Base-by-base conservation (phyloP, 2,329 filamentous ascomycete species). In the Phaeosphaeriaceae sp. region DNA sequence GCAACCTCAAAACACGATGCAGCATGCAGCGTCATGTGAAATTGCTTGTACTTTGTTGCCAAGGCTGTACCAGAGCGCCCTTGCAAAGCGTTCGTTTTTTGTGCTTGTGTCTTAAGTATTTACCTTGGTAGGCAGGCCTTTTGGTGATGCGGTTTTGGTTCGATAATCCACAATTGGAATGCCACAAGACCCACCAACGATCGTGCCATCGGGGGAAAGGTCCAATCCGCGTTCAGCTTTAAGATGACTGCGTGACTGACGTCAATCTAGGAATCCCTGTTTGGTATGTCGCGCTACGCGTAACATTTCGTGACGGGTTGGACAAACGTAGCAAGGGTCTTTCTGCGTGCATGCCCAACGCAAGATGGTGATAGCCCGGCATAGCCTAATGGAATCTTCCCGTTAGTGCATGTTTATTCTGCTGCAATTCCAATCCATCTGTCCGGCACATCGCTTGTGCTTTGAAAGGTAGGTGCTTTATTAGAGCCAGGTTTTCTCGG, bases 401-500 rank as follows among this genome's bases (percentile, higher is more conserved):
- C 28, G 43, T 3, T 53, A 28, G 38, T 50, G 50, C 33, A 26
- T 26, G 23, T 46, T 53, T 36, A 61, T 36, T 66, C 61, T 3
- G 57, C 64, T 9, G 53, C 42, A 40, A 64, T 52, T 20, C 65
- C 69, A 46, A 67, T 48, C 74, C 74, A 76, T 57, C 73, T 61
- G 38, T 60, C 48, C 38, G 73, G 73, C 50, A 74, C 70, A 43
- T 63, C 51, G 48, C 61, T 60, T 53, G 52, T 45, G 52, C 52
- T 50, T 33, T 60, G 58, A 54, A 44, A 48, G 43, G 64, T 51
- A 56, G 64, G 55, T 54, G 66, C 48, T 55, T 58, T 64, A 48
- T 50, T 60, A 20, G 66, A 53, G 42, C 59, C 65, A 26, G 58
- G 45, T 56, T 77, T 74, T 52, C 84, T 77, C 36, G 84, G 83